A percentile compares a stretch with the other conserved stretches of the same genome.
Conservation (phyloP, 2,329 filamentous ascomycete genomes). For the Pseudodiploospora longispora region DNA sequence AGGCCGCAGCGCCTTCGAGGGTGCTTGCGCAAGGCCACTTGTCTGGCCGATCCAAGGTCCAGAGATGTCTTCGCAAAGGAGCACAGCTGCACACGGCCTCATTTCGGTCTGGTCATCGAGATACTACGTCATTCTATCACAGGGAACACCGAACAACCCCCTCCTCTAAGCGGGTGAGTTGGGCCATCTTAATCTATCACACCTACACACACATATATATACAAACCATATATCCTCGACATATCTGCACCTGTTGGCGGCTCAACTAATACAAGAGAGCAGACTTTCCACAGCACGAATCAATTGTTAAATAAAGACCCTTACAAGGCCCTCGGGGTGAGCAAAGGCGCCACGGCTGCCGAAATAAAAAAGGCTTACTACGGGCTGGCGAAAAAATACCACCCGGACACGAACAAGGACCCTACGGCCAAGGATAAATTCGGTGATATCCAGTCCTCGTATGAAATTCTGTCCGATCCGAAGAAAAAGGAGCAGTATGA, state of each 20-base stretch:
- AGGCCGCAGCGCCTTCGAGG: conserved; percentile 38
- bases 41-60: conserved; percentile 30
- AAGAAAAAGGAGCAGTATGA: conserved; percentile 92
- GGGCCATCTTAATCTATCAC: background rate
- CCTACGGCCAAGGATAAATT: conserved; percentile 90
- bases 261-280: background rate
- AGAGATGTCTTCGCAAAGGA: conserved; percentile 31
- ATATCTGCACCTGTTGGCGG: background rate
- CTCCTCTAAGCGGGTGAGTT: conserved; percentile 21
- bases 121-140: conserved; percentile 9
- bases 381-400: conserved; percentile 91
- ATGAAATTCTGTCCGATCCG: conserved; percentile 86
- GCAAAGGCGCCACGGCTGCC: conserved; percentile 66
- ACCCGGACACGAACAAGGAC: conserved; percentile 98
- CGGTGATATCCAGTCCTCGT: conserved; percentile 83
- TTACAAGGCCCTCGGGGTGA: conserved; percentile 78
- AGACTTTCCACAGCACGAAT: conserved; percentile 56
- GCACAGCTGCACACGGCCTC: conserved; percentile 26
- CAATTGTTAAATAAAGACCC: conserved; percentile 61
- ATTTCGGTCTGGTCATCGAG: conserved; percentile 12
- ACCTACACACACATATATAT: conserved; percentile 2
- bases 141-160: conserved; percentile 11
- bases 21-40: conserved; percentile 36
- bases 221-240: background rate
- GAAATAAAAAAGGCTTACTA: conserved; percentile 99